phyloP scores from a whole-genome alignment of 495 filamentous ascomycete species.

The Jackrogersella minutella region DNA sequence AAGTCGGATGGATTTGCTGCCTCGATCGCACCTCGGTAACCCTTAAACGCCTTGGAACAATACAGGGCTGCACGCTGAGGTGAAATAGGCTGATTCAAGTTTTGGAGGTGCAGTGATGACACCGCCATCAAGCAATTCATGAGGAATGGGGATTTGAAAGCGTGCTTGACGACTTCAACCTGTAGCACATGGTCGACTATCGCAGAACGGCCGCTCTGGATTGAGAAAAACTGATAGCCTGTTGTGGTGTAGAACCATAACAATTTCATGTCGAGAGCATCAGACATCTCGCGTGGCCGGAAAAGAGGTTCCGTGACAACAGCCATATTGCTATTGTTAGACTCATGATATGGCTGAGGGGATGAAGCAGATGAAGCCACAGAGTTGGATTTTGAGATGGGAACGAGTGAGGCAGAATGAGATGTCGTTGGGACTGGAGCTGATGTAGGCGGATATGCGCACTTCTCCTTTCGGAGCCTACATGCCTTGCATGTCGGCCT shows the following conservation, averaged over 20 bases:
- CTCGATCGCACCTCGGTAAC: slow-evolving; percentile 56
- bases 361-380: not conserved
- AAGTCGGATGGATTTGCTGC: slow-evolving; percentile 47
- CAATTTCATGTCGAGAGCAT: slow-evolving; percentile 51
- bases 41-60: slow-evolving; percentile 51
- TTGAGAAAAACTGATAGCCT: slow-evolving; percentile 51
- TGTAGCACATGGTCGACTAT: slow-evolving; percentile 50
- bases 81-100: slow-evolving; percentile 40
- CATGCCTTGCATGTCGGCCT: slow-evolving; percentile 58
- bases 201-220: slow-evolving; percentile 40
- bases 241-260: slow-evolving; percentile 53
- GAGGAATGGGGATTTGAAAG: slow-evolving; percentile 58
- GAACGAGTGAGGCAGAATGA: slow-evolving; percentile 8
- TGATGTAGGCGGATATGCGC: slow-evolving; percentile 47
- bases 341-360: slow-evolving; percentile 13
- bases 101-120: slow-evolving; percentile 54
- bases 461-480: slow-evolving; percentile 52
- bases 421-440: too few species aligned
- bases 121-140: slow-evolving; percentile 59
- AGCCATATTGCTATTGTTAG: slow-evolving; percentile 24
- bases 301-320: slow-evolving; percentile 50
- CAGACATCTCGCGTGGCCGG: slow-evolving; percentile 35
- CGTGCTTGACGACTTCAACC: slow-evolving; percentile 55
- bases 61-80: slow-evolving; percentile 46
- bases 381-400: slow-evolving; percentile 28